Evolutionary conservation across 805 yeast genomes (phyloP), one percentile per base, ranked within the genome.

Genomic region (Yamadazyma endophytica): DNA sequence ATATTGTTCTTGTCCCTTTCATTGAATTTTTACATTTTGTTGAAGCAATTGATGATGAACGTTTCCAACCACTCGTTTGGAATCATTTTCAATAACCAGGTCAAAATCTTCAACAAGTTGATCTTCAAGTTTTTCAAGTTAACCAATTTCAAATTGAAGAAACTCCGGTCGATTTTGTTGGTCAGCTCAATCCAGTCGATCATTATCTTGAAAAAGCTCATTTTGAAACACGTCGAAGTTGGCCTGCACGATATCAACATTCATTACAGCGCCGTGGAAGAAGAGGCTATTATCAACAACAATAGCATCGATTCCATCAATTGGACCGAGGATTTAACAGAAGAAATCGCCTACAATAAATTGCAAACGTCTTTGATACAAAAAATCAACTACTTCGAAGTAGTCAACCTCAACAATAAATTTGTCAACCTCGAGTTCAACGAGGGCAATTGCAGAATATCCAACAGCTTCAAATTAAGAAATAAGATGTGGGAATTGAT

Each of bases 151-250:
- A 33, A 31, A 15, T 24, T 28, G 13, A 37, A 28, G 25, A 37
- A 33, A 22, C 32, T 30, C 13, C 51, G 45, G 19, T 40, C 60
- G 8, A 39, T 45, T 6, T 36, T 58, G 5, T 33, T 54, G 12
- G 43, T 44, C n/a, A 48, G 54, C 33, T 44, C 51, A n/a, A 42
- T 58, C 17, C 64, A 58, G 23, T 47, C 60, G n/a, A 43, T 58
- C 13, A 29, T 47, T 9, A 49, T 59, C 8, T 43, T 59, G 29
- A 58, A 58, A 37, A 54, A 40, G 35, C 40, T 59, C 9, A 43
- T 58, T 9, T 34, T 33, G 15, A 54, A 53, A 31, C 31, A 34
- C 24, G 24, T 9, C 11, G 21, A 19, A 11, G 11, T 9, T 33
- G 17, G 21, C 26, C 25, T 22, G 7, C n/a, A n/a, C n/a, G 8